These are phyloP conservation scores for Flaveria robusta DNA, from an alignment of 129 eudicot genomes.

Conservation along the genomic window DNA sequence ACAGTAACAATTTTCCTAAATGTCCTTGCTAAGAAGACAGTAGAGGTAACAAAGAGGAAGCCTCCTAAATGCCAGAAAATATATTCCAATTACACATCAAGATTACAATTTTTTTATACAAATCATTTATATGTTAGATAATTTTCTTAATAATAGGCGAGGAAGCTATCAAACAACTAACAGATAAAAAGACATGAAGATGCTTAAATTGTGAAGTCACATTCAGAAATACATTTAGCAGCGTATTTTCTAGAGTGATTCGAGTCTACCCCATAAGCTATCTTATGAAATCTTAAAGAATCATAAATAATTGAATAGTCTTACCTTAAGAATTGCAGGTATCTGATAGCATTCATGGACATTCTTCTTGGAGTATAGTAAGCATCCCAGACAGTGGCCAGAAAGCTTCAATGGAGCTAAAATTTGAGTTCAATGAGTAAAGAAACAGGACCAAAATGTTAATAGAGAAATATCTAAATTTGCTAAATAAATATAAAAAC, in stretches of 20 bases:
- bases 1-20: neutral
- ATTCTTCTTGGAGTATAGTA: constrained; percentile 13
- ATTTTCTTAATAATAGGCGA: no score
- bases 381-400: constrained; percentile 14
- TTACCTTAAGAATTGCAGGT: constrained; percentile 30
- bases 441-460: constrained; percentile 2
- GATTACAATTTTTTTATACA: neutral
- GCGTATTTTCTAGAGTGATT: neutral
- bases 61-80: neutral
- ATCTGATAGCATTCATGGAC: neutral
- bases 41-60: neutral
- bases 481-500: neutral
- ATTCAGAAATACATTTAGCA: neutral
- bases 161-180: no score
- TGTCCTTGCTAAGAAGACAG: neutral
- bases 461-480: neutral
- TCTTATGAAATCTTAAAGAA: neutral
- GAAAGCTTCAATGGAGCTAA: constrained; percentile 4
- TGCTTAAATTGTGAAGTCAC: neutral
- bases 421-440: neutral
- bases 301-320: neutral
- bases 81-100: neutral
- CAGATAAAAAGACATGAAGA: neutral
- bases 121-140: no score
- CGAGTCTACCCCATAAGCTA: neutral